Conservation (phyloP, 2,329 filamentous ascomycete genomes). For the Cercospora sesami region DNA sequence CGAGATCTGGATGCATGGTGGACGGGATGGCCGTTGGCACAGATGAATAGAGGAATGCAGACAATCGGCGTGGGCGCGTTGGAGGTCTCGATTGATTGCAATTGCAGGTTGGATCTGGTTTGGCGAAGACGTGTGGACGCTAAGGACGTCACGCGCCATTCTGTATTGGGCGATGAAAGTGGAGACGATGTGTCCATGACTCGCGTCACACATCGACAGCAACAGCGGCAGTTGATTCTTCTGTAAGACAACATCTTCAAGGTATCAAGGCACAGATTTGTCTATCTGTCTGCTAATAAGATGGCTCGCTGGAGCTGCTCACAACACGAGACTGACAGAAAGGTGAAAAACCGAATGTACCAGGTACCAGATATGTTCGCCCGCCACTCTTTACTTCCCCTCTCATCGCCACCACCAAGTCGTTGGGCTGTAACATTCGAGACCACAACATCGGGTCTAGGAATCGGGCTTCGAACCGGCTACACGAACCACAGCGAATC, state of each 20-base stretch:
- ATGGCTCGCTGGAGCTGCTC: not conserved
- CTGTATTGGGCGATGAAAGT: not conserved
- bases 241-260: not conserved
- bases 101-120: not conserved
- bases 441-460: not conserved
- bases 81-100: constrained; percentile 7
- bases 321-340: not conserved
- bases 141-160: not conserved
- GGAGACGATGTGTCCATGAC: not conserved
- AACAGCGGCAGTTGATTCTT: not conserved
- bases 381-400: not conserved
- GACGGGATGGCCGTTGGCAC: not conserved
- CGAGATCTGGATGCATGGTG: not conserved
- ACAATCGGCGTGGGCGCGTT: not conserved
- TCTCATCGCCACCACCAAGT: not conserved
- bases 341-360: not conserved
- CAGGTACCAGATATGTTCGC: not conserved
- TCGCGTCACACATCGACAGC: not conserved
- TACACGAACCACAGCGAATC: constrained; percentile 16
- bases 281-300: not conserved
- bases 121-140: not conserved
- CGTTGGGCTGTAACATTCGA: not conserved
- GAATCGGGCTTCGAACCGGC: not conserved
- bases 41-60: not conserved
- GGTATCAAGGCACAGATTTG: not conserved